Evolutionary conservation across 2,329 filamentous ascomycete genomes (phyloP).

Genomic region (Neonectria magnoliae): DNA sequence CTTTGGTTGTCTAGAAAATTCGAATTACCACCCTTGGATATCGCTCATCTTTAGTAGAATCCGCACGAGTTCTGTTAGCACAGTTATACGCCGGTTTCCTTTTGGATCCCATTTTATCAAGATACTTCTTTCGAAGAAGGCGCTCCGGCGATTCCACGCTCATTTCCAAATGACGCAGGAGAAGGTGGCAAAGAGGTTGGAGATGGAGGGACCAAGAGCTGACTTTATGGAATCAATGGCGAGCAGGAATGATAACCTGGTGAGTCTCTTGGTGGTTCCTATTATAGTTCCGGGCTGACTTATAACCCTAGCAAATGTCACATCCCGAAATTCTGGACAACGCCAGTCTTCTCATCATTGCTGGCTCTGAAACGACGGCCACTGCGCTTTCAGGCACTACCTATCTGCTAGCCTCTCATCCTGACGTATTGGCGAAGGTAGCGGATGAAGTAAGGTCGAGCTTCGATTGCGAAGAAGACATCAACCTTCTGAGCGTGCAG

Average conservation of each 20-base stretch:
- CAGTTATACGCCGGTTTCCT: neutral
- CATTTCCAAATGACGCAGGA: neutral
- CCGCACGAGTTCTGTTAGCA: neutral
- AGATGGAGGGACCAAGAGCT: neutral
- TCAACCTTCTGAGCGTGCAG: constrained; percentile 22
- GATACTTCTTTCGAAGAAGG: neutral
- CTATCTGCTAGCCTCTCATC: constrained; percentile 45
- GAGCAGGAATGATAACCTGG: neutral
- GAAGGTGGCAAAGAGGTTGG: neutral
- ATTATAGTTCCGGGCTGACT: neutral
- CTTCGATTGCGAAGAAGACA: constrained; percentile 23
- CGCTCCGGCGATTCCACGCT: neutral
- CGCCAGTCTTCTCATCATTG: constrained; percentile 37
- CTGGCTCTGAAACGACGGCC: constrained; percentile 48
- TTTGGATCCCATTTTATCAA: neutral
- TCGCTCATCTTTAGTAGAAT: constrained; percentile 28
- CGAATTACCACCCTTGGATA: constrained; percentile 38
- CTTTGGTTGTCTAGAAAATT: constrained; percentile 37
- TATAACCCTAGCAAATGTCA: neutral
- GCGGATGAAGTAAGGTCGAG: constrained; percentile 45
- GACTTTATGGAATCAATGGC: neutral
- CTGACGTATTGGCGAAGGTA: constrained; percentile 44
- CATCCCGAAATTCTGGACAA: constrained; percentile 1
- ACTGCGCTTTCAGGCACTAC: constrained; percentile 42
- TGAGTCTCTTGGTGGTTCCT: neutral